These are phyloP conservation scores for Stereocaulon alpinum DNA, from an alignment of 495 filamentous ascomycete genomes.

Conservation along the genomic window DNA sequence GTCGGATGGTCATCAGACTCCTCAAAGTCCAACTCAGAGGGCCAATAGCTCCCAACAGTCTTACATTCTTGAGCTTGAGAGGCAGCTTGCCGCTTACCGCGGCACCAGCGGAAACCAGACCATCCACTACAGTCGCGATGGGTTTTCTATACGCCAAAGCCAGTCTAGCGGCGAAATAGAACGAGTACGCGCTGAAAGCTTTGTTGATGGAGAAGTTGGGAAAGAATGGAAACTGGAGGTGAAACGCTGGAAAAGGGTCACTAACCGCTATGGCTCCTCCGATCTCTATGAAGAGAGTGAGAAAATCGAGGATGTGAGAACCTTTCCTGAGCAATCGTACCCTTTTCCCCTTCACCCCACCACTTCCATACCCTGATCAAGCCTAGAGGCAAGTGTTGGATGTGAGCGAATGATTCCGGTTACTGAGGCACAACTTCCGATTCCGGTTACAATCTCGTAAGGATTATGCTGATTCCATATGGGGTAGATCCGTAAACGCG, in stretches of 20 bases:
- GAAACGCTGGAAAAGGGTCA: constrained; percentile 17
- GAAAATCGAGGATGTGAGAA: constrained; percentile 14
- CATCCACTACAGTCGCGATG: not conserved
- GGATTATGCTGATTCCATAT: too few species aligned
- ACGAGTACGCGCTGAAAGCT: too few species aligned
- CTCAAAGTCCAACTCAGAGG: not conserved
- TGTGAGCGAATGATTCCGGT: too few species aligned
- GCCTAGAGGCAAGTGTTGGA: too few species aligned
- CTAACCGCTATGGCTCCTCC: constrained; percentile 12
- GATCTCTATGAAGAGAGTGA: constrained; percentile 19
- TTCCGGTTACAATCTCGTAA: too few species aligned
- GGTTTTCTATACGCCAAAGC: not conserved
- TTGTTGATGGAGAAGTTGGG: not conserved
- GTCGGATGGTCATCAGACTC: constrained; percentile 1
- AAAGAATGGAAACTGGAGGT: constrained; percentile 18
- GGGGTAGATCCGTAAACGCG: constrained; percentile 9
- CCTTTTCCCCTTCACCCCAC: too few species aligned
- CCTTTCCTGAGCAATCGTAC: too few species aligned
- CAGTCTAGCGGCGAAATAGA: not conserved
- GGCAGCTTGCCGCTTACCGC: not conserved
- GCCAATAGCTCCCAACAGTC: not conserved
- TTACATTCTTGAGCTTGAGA: constrained; percentile 12
- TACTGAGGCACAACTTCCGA: too few species aligned
- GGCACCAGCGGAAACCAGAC: not conserved
- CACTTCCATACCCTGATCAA: too few species aligned